Percentiles rank a stretch among this genome's conserved stretches.
Conservation (phyloP, 148 eudicot genomes). For the Cornus florida region DNA sequence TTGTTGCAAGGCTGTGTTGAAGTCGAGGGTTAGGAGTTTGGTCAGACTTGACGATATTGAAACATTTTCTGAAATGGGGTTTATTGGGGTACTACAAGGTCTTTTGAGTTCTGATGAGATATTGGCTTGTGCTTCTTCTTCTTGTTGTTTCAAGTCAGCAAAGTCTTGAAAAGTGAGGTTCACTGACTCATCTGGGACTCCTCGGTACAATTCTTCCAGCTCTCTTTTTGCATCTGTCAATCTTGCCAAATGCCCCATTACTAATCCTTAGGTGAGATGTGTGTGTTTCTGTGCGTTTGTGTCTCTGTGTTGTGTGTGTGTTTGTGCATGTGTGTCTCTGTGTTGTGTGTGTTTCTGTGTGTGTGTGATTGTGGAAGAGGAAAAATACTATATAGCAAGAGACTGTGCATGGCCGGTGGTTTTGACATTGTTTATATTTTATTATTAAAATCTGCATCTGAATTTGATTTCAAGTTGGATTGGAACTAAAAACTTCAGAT, state of each 20-base stretch:
- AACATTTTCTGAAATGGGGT: neutral
- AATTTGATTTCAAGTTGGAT: no score
- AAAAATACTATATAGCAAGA: no score
- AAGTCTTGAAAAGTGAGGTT: conserved; percentile 39
- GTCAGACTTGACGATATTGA: conserved; percentile 10
- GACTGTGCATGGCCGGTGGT: no score
- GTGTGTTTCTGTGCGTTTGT: no score
- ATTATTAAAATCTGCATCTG: no score
- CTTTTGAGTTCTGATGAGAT: neutral
- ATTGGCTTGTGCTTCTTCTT: neutral
- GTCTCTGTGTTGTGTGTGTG: no score
- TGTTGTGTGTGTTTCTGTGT: no score
- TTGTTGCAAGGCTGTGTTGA: conserved; percentile 26
- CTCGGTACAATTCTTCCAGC: conserved; percentile 33
- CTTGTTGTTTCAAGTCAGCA: neutral
- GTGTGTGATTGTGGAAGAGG: no score
- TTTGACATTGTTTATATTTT: no score
- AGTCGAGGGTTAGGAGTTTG: conserved; percentile 31
- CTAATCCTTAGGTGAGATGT: neutral
- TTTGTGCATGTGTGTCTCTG: no score
- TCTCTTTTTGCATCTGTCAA: conserved; percentile 30
- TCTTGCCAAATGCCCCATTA: conserved; percentile 24
- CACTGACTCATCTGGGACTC: conserved; percentile 36
- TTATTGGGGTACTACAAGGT: no score
- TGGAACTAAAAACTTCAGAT: no score